Conservation (phyloP, 2,329 filamentous ascomycete species). For the Cytospora piceae region DNA sequence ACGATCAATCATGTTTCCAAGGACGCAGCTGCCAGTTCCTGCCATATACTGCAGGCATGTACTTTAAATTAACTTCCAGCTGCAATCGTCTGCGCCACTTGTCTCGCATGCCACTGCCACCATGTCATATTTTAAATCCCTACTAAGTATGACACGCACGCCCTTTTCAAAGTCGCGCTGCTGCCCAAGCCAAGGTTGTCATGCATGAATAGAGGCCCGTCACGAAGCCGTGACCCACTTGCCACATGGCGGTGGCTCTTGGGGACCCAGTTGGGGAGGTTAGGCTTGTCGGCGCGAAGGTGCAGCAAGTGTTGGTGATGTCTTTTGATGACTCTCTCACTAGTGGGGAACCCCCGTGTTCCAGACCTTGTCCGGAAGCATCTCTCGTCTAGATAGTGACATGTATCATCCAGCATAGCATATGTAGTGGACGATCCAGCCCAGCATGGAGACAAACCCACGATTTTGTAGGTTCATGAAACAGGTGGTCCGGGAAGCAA, state of each 20-base stretch:
- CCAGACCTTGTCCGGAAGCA: conserved; percentile 9
- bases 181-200: conserved; percentile 23
- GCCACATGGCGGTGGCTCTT: conserved; percentile 28
- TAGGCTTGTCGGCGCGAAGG: not conserved
- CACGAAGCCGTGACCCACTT: conserved; percentile 21
- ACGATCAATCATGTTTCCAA: not conserved
- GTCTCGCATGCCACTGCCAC: conserved; percentile 26
- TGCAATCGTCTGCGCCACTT: conserved; percentile 17
- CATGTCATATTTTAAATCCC: conserved; percentile 17
- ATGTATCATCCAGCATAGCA: conserved; percentile 7
- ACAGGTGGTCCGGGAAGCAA: conserved; percentile 5
- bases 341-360: conserved; percentile 13
- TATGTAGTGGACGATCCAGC: not conserved
- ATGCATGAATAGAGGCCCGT: conserved; percentile 17
- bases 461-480: conserved; percentile 21
- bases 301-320: conserved; percentile 20
- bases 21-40: not conserved
- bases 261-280: conserved; percentile 10
- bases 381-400: not conserved
- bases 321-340: conserved; percentile 12
- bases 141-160: conserved; percentile 1
- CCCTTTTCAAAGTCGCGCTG: conserved; percentile 23
- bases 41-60: not conserved
- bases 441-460: conserved; percentile 7
- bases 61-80: conserved; percentile 4